Evolutionary conservation across 2,329 filamentous ascomycete genomes (phyloP).

Genomic region (Neospermospora avenae): DNA sequence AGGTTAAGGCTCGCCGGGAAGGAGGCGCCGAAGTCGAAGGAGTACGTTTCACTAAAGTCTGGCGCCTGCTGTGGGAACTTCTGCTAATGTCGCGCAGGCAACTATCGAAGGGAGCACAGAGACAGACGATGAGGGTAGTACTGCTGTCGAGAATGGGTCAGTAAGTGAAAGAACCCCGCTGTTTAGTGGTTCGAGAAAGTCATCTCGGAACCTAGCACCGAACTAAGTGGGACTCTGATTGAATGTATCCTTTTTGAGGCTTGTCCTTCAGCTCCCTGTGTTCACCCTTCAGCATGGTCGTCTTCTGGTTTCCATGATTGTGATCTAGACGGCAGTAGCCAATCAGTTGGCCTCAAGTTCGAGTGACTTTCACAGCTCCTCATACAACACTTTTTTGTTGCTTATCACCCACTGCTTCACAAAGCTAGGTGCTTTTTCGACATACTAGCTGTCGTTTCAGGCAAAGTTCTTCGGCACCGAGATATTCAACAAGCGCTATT

Average conservation of each 20-base stretch:
- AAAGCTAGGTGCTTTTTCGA: no score
- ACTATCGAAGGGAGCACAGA: slow-evolving; percentile 14
- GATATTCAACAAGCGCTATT: no score
- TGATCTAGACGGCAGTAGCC: no score
- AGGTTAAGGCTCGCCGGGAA: slow-evolving; percentile 42
- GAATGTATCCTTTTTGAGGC: background rate
- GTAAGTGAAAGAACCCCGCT: slow-evolving; percentile 26
- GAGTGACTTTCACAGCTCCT: no score
- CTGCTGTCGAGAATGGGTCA: slow-evolving; percentile 23
- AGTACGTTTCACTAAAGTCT: slow-evolving; percentile 7
- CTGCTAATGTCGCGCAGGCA: slow-evolving; percentile 7
- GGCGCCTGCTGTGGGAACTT: no score
- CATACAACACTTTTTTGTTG: no score
- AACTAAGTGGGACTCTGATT: background rate
- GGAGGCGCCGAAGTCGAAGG: slow-evolving; percentile 13
- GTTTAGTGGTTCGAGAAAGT: slow-evolving; percentile 20
- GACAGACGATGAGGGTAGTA: slow-evolving; percentile 29
- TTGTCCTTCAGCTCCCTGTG: background rate
- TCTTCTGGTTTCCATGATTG: background rate
- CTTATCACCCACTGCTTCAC: no score
- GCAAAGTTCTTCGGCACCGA: no score
- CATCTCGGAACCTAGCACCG: slow-evolving; percentile 11
- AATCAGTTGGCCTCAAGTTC: no score
- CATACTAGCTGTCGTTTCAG: no score
- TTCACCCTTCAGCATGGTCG: no score